Base-by-base conservation (phyloP, 2,329 filamentous ascomycete species). In the Didymella lethalis region DNA sequence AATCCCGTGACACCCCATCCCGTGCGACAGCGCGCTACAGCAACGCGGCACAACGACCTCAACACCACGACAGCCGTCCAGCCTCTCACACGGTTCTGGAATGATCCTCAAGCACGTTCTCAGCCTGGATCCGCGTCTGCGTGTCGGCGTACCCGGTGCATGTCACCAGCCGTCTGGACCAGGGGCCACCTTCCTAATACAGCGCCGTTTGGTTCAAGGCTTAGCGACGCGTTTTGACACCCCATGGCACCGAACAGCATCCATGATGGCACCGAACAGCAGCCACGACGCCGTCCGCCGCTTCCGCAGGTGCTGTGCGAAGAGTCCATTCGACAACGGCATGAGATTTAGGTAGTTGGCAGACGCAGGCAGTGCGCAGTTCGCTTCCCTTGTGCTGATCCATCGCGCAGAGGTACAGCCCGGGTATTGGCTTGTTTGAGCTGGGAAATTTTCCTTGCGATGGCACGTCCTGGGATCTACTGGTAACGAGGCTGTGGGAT, bases 101-200 rank as follows among this genome's bases (percentile, higher is more conserved):
- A 48, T 36, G 28, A 41, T 32, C 34, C 34, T 47, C 26, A 40
- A 31, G 43, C n/a, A 54, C 43, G 12, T 25, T 12, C 32, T 40
- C 38, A 41, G 31, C 40, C 40, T 31, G 16, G 23, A 41, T 44
- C 36, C 11, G 25, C 14, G 16, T 43, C 32, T 54, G 45, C 50
- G 28, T 36, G 25, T 32, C 45, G 49, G 55, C 23, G 40, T 49
- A 45, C 14, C 50, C 48, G 45, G 34, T 3, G 4, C 26, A 45
- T 41, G n/a, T 54, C 32, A 46, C 41, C 16, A 20, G 26, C 16
- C 16, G 49, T 11, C 46, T 29, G 48, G 28, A 36, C 36, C 50
- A 50, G 48, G 56, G 57, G 48, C 52, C 40, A 48, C 57, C 43
- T 60, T 29, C 52, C 52, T 55, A 60, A 60, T 45, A 32, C 29